Evolutionary conservation across 169 alveolate genomes (phyloP).

Genomic region (Babesia bovis): DNA sequence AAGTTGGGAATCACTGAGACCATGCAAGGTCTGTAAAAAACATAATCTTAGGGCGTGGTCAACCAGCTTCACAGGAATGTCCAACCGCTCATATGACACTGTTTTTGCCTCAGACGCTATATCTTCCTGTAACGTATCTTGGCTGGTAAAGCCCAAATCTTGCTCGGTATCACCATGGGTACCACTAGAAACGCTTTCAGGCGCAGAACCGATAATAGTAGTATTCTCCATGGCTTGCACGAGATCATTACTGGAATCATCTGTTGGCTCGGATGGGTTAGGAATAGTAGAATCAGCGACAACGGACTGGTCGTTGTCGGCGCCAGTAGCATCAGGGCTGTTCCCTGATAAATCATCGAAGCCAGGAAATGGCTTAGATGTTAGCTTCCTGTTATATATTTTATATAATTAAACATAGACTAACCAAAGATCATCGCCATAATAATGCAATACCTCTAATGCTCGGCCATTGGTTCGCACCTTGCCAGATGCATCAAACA

Average conservation of each 20-base stretch:
- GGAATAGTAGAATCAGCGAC: not conserved
- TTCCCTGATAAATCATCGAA: not conserved
- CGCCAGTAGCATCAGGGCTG: not conserved
- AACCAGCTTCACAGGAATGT: conserved; percentile 35
- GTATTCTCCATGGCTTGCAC: not conserved
- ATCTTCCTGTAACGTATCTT: not conserved
- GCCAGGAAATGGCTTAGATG: conserved; percentile 25
- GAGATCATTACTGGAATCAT: not conserved
- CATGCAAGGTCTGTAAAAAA: conserved; percentile 51
- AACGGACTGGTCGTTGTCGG: not conserved
- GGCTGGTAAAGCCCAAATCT: not conserved
- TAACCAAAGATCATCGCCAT: conserved; percentile 25
- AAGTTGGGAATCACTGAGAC: conserved; percentile 35
- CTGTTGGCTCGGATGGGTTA: not conserved
- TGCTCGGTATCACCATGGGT: not conserved
- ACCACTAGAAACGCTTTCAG: not conserved
- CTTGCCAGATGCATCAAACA: conserved; percentile 52
- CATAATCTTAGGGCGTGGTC: conserved; percentile 41
- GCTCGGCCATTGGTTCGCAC: conserved; percentile 51
- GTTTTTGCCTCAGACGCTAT: not conserved
- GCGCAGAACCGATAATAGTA: not conserved
- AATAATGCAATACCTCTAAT: conserved; percentile 49
- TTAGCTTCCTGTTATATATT: not conserved
- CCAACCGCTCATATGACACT: not conserved
- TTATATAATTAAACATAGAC: not conserved